Conservation (phyloP, 306 rosid genomes). For the Arachis hypogaea region DNA sequence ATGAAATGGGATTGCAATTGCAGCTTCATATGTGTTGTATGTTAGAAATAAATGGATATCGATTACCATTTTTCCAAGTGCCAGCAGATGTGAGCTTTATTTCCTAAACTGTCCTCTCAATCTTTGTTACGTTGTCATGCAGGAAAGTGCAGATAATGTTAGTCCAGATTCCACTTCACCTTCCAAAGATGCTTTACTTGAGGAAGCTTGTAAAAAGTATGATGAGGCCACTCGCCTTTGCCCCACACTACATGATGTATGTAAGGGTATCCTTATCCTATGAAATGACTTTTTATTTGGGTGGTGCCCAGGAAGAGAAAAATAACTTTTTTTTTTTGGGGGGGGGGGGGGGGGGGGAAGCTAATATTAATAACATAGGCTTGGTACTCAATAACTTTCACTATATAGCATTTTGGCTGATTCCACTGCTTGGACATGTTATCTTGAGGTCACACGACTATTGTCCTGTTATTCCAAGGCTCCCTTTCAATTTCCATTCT, state of each 20-base stretch:
- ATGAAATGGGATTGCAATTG: conserved; percentile 14
- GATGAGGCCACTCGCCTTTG: conserved; percentile 94
- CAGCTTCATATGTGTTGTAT: conserved; percentile 9
- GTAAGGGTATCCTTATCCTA: conserved; percentile 43
- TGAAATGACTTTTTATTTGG: not conserved
- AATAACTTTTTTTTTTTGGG: too few species aligned
- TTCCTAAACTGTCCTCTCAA: conserved; percentile 22
- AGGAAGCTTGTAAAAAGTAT: conserved; percentile 98
- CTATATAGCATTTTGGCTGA: too few species aligned
- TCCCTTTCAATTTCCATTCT: not conserved
- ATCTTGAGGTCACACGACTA: too few species aligned
- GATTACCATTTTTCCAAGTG: conserved; percentile 11
- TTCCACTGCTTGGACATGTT: too few species aligned
- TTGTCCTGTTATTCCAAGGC: too few species aligned
- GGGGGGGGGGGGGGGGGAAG: too few species aligned
- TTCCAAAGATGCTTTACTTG: conserved; percentile 97
- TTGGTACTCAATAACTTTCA: not conserved
- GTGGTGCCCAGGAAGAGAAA: not conserved
- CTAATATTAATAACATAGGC: not conserved
- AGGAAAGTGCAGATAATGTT: conserved; percentile 99
- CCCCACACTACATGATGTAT: conserved; percentile 96
- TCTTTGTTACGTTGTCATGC: conserved; percentile 47
- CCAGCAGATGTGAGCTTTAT: conserved; percentile 10
- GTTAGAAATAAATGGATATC: conserved; percentile 13
- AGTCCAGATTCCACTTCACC: conserved; percentile 89